Conservation (phyloP, 345 rosid species). For the Punica granatum region DNA sequence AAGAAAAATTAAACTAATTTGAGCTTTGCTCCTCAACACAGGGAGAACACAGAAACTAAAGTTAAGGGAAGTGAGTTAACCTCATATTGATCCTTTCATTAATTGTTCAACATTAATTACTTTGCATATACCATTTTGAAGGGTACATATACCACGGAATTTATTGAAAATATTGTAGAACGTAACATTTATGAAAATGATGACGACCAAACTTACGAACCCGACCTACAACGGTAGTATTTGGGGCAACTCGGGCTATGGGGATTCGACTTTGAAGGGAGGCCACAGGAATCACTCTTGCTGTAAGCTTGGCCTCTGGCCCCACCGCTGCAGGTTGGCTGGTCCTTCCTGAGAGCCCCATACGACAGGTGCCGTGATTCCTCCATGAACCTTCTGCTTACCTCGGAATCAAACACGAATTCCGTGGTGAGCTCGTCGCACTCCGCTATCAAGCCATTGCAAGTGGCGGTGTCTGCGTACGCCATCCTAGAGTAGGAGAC, state of each 20-base stretch:
- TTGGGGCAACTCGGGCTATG: conserved; percentile 42
- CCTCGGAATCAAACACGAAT: conserved; percentile 39
- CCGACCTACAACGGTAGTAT: conserved; percentile 50
- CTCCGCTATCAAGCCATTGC: conserved; percentile 30
- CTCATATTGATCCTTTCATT: no score
- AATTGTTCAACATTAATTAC: no score
- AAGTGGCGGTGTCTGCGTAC: not conserved
- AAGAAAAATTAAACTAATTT: no score
- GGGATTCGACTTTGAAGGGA: conserved; percentile 48
- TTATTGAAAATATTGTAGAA: no score
- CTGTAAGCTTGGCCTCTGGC: conserved; percentile 42
- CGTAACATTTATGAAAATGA: not conserved
- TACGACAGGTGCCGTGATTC: conserved; percentile 36
- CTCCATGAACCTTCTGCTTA: conserved; percentile 37
- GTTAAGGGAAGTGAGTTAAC: no score
- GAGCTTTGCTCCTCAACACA: no score
- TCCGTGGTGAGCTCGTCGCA: conserved; percentile 25
- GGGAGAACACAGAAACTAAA: no score
- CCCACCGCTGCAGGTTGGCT: conserved; percentile 46
- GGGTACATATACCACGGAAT: no score
- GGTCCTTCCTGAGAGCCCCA: conserved; percentile 44
- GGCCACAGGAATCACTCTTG: conserved; percentile 33
- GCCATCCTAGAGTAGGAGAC: not conserved
- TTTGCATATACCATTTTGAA: no score
- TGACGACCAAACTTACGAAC: conserved; percentile 8